phyloP scores from a whole-genome alignment of 106 monocot species.

The Posidonia australis region DNA sequence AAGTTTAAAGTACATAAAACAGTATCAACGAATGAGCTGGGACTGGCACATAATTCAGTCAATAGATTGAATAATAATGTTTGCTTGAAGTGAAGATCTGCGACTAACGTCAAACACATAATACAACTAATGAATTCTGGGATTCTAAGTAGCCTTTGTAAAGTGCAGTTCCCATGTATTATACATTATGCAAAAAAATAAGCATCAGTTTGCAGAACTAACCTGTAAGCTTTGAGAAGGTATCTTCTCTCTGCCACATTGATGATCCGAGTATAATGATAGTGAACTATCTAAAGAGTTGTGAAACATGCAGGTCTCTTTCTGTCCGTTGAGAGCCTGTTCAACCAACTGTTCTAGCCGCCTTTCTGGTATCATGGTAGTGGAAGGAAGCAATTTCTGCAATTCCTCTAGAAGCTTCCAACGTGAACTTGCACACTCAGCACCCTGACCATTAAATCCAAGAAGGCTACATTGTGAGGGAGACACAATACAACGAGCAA shows the following conservation, averaged over 20 bases:
- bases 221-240: constrained; percentile 35
- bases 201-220: not conserved
- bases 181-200: not conserved
- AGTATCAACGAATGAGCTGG: no score
- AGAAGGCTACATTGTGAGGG: constrained; percentile 6
- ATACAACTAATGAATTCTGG: no score
- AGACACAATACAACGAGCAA: constrained; percentile 22
- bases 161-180: no score
- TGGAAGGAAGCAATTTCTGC: constrained; percentile 25
- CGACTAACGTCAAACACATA: no score
- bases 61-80: no score
- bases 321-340: constrained; percentile 28
- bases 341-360: constrained; percentile 35
- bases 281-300: constrained; percentile 23
- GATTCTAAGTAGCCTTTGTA: no score
- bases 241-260: constrained; percentile 25
- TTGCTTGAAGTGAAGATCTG: no score
- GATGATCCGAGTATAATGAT: constrained; percentile 31
- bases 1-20: not conserved
- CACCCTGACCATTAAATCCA: constrained; percentile 3
- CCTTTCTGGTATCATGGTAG: constrained; percentile 29
- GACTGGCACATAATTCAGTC: no score
- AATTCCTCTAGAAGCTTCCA: constrained; percentile 24
- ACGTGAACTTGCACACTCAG: constrained; percentile 6
- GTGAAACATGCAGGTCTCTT: constrained; percentile 19